Percentiles rank a stretch among this genome's conserved stretches.
phyloP scores from a whole-genome alignment of 805 yeast species.

The Ogataea dorogensis region DNA sequence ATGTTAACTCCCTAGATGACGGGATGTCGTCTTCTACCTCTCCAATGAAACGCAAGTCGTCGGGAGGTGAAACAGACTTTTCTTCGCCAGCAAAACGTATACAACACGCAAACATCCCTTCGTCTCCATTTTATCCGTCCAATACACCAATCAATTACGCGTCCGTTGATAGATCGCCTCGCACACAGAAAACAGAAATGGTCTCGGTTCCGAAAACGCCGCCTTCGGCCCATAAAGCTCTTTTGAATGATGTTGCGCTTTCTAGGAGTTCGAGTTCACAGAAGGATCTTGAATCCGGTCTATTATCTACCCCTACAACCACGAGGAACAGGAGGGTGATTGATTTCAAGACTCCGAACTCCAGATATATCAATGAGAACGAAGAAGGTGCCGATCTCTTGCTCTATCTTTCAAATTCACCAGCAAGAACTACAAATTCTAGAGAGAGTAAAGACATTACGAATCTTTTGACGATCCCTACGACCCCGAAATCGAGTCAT shows the following conservation, averaged over 20 bases:
- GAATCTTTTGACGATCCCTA: conserved; percentile 24
- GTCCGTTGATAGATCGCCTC: conserved; percentile 19
- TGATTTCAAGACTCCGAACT: conserved; percentile 33
- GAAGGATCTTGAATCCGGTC: conserved; percentile 18
- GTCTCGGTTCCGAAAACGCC: conserved; percentile 33
- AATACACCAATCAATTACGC: conserved; percentile 13
- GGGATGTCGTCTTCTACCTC: conserved; percentile 18
- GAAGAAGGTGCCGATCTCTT: conserved; percentile 79
- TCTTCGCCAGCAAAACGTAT: conserved; percentile 31
- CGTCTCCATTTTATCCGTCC: conserved; percentile 31
- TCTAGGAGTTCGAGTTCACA: conserved; percentile 21
- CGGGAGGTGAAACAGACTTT: conserved; percentile 18
- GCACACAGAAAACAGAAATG: conserved; percentile 15
- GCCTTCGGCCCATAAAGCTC: conserved; percentile 24
- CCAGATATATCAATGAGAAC: conserved; percentile 27
- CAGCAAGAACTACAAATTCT: conserved; percentile 42
- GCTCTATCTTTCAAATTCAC: conserved; percentile 81
- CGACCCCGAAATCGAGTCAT: conserved; percentile 30
- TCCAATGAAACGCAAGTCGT: conserved; percentile 30
- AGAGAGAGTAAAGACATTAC: conserved; percentile 19
- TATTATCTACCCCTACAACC: conserved; percentile 35
- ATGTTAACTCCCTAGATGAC: conserved; percentile 1
- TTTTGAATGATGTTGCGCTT: conserved; percentile 19
- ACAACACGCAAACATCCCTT: conserved; percentile 27
- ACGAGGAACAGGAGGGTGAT: conserved; percentile 11